Conservation (phyloP, 768 basidiomycete genomes). For the Termitomyces sp. region DNA sequence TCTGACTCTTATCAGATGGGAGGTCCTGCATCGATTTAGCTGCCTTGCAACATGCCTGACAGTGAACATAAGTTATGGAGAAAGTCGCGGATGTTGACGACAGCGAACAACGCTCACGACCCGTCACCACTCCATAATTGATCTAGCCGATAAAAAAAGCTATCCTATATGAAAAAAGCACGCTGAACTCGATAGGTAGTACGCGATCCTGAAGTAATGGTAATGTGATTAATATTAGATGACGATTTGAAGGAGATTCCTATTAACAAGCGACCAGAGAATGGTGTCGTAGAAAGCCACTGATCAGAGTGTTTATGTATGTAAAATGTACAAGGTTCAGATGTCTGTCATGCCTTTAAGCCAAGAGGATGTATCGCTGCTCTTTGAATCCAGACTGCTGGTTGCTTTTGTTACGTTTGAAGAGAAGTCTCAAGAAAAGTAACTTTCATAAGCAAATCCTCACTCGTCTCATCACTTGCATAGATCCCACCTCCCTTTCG, state of each 20-base stretch:
- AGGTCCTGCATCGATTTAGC: conserved; percentile 27
- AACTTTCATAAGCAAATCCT: too few species aligned
- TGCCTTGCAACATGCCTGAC: conserved; percentile 27
- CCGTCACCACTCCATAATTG: conserved; percentile 12
- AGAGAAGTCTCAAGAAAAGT: too few species aligned
- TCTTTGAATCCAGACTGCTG: too few species aligned
- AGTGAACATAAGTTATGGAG: conserved; percentile 27
- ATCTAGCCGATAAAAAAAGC: conserved; percentile 17
- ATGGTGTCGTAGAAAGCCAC: too few species aligned
- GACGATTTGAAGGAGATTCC: neutral
- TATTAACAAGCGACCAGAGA: neutral
- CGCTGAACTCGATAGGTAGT: neutral
- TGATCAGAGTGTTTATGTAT: too few species aligned
- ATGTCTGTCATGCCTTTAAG: too few species aligned
- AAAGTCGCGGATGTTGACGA: conserved; percentile 10
- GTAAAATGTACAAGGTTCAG: too few species aligned
- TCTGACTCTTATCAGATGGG: conserved; percentile 37
- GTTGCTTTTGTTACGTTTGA: too few species aligned
- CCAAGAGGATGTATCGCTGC: too few species aligned
- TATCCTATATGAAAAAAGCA: neutral
- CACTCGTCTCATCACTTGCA: too few species aligned
- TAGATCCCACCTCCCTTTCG: too few species aligned
- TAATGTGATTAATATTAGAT: neutral
- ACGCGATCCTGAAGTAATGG: neutral
- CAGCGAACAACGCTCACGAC: conserved; percentile 18